These are phyloP conservation scores for Salvia splendens DNA, from an alignment of 257 asterid genomes.

Conservation along the genomic window DNA sequence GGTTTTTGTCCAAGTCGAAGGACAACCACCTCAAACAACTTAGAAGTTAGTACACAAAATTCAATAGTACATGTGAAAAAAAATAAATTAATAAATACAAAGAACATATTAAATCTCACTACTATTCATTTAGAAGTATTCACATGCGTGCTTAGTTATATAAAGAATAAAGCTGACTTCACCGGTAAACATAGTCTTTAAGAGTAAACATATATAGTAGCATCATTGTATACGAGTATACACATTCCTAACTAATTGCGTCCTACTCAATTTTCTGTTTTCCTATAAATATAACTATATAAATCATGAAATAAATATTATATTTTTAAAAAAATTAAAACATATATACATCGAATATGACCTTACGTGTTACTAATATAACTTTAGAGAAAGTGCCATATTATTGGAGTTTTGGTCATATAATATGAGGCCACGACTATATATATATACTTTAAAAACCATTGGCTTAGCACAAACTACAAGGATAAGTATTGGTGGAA, in stretches of 20 bases:
- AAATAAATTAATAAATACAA: not conserved
- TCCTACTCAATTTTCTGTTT: no score
- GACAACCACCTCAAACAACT: constrained; percentile 8
- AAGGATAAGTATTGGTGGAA: not conserved
- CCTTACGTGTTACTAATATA: constrained; percentile 1
- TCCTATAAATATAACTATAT: no score
- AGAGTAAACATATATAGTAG: no score
- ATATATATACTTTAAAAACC: not conserved
- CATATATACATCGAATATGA: not conserved
- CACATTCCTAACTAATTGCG: no score
- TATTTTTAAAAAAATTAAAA: no score
- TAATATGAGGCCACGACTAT: constrained; percentile 9
- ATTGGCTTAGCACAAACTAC: constrained; percentile 16
- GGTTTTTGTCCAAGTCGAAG: not conserved
- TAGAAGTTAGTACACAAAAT: not conserved
- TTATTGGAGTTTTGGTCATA: not conserved
- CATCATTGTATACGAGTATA: no score
- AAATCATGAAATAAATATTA: no score
- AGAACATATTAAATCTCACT: not conserved
- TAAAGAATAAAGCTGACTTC: not conserved
- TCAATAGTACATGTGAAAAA: constrained; percentile 4
- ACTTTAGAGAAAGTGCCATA: constrained; percentile 7
- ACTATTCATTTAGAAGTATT: not conserved
- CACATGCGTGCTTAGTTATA: constrained; percentile 15
- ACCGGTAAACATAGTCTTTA: not conserved